These are phyloP conservation scores for Rhynchospora pubera DNA, from an alignment of 176 grass and related monocot genomes.

Conservation along the genomic window DNA sequence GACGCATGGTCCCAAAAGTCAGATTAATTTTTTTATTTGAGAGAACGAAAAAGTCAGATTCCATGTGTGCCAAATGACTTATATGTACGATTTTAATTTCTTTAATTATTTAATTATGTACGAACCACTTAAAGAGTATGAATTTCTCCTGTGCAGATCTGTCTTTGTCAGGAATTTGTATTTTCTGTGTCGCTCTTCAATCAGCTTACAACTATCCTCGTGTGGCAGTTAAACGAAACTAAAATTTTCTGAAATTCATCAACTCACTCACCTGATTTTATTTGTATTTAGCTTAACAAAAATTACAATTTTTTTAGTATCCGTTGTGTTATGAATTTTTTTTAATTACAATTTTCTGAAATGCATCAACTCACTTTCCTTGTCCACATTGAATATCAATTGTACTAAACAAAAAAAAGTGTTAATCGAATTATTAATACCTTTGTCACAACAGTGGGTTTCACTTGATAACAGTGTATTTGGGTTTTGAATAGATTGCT, in stretches of 20 bases:
- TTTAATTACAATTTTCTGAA: not conserved
- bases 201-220: not conserved
- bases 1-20: not conserved
- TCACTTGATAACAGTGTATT: too few relatives aligned
- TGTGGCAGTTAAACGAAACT: not conserved
- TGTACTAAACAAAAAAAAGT: too few relatives aligned
- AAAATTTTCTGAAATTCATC: not conserved
- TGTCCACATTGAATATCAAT: too few relatives aligned
- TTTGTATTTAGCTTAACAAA: not conserved
- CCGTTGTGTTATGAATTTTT: not conserved
- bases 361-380: too few relatives aligned
- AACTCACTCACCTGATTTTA: not conserved
- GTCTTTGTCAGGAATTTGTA: not conserved
- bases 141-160: not conserved
- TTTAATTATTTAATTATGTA: not conserved
- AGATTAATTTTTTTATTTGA: not conserved
- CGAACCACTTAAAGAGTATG: not conserved
- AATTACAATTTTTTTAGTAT: not conserved
- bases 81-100: not conserved
- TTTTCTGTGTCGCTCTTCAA: not conserved
- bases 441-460: too few relatives aligned
- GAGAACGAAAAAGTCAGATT: not conserved
- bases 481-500: too few relatives aligned
- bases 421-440: too few relatives aligned
- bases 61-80: not conserved